phyloP scores from a whole-genome alignment of 495 filamentous ascomycete species.

The Podospora anserina region DNA sequence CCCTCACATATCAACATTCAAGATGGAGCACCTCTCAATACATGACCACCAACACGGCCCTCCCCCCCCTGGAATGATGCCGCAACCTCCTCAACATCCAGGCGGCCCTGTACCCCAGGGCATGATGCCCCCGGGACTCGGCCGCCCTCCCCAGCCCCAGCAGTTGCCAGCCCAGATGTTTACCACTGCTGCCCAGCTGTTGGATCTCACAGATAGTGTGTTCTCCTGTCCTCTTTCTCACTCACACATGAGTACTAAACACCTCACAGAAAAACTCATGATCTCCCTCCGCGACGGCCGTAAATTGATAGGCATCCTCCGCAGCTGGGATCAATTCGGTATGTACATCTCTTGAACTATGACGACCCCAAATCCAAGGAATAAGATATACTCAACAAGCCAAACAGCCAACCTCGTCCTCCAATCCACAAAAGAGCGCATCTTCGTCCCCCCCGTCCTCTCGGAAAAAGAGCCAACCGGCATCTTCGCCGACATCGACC shows the following conservation, averaged over 20 bases:
- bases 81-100: slow-evolving; percentile 2
- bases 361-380: neutral
- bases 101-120: neutral
- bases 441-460: slow-evolving; percentile 58
- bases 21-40: slow-evolving; percentile 24
- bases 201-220: slow-evolving; percentile 97
- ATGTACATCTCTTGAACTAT: slow-evolving; percentile 31
- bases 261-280: slow-evolving; percentile 78
- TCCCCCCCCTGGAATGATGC: slow-evolving; percentile 4
- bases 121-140: slow-evolving; percentile 24
- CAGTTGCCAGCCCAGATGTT: slow-evolving; percentile 89
- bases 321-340: slow-evolving; percentile 99
- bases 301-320: slow-evolving; percentile 85
- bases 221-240: neutral
- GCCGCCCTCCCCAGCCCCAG: slow-evolving; percentile 46
- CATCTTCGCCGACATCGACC: slow-evolving; percentile 72
- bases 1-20: slow-evolving; percentile 7
- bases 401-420: slow-evolving; percentile 85
- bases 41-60: slow-evolving; percentile 12
- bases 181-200: slow-evolving; percentile 89
- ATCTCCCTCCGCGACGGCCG: slow-evolving; percentile 86
- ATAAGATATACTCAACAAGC: slow-evolving; percentile 5
- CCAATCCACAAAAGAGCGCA: slow-evolving; percentile 82
- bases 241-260: slow-evolving; percentile 11
- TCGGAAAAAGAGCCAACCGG: slow-evolving; percentile 32